Conservation (phyloP, 441 rosid species). For the Aquilaria agallochum region DNA sequence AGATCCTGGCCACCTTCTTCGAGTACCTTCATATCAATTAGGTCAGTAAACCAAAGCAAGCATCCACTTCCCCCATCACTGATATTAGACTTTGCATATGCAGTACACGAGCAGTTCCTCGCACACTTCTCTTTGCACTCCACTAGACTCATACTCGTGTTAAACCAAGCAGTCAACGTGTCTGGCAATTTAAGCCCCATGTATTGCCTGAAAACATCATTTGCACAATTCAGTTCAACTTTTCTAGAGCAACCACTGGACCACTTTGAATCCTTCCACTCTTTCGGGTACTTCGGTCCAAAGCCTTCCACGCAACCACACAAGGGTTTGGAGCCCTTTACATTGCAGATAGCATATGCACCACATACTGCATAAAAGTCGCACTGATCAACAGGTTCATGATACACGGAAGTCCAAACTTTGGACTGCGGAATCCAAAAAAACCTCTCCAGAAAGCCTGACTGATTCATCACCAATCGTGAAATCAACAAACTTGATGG, state of each 20-base stretch:
- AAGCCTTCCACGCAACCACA: slow-evolving; percentile 41
- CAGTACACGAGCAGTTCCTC: slow-evolving; percentile 30
- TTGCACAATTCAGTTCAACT: too few relatives aligned
- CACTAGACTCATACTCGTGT: slow-evolving; percentile 1
- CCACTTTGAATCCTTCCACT: too few relatives aligned
- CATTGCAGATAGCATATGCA: slow-evolving; percentile 14
- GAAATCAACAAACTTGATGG: slow-evolving; percentile 11
- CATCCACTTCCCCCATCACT: slow-evolving; percentile 29
- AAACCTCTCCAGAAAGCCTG: slow-evolving; percentile 2
- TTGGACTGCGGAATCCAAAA: slow-evolving; percentile 19
- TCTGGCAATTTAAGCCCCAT: slow-evolving; percentile 28
- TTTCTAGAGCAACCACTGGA: too few relatives aligned
- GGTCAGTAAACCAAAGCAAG: slow-evolving; percentile 35
- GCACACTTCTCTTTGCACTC: slow-evolving; percentile 29
- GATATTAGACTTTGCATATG: slow-evolving; percentile 22
- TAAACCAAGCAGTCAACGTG: slow-evolving; percentile 2
- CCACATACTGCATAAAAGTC: slow-evolving; percentile 26
- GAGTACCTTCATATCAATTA: slow-evolving; percentile 29
- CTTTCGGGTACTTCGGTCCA: slow-evolving; percentile 19
- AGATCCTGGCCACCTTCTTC: slow-evolving; percentile 30
- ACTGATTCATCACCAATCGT: slow-evolving; percentile 21
- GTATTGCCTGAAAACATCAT: too few relatives aligned
- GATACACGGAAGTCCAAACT: slow-evolving; percentile 10
- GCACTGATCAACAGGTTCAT: slow-evolving; percentile 20
- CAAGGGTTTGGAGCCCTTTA: neutral